Evolutionary conservation across 768 basidiomycete species (phyloP), one percentile per base, ranked within the genome.

Genomic region (Heimioporus sp.): DNA sequence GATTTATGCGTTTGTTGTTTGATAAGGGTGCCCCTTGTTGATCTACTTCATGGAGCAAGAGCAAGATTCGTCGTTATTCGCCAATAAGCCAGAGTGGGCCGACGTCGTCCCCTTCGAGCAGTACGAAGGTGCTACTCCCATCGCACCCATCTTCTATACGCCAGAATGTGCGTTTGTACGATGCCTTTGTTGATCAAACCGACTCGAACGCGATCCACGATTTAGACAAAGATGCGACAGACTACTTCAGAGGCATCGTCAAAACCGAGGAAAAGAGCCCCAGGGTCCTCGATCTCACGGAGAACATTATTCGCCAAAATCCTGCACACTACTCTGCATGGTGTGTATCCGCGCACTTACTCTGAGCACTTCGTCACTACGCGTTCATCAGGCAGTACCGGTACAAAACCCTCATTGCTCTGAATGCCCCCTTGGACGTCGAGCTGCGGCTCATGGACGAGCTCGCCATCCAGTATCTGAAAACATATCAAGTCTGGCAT

Each of bases 401-500:
- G 41, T 93, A 94, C 69, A 82, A 88, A 63, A 95, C 92, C 2
- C 79, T 98, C 3, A 60, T 94, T 2, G 80, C 81, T 4, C 68
- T 90, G 53, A 67, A 85, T 10, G 71, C 81, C 4, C 77, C 89
- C 24, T 77, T 98, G 52, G 78, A 84, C n/a, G 75, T 69, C 5
- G 96, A 99, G 72, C 77, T 98, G 2, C 71, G 70, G 46, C 76
- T 96, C 32, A 94, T 97, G 85, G 90, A 97, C 72, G 85, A 85
- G 58, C 79, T 98, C 48, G 90, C 93, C 19, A 78, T 86, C 57
- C 78, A 78, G 58, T 86, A 86, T 68, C 79, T 98, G 64, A 99
- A 98, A 74, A 93, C 87, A 10, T 98, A 98, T 70, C 97, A 99
- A 74, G 95, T 98, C 21, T 98, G 97, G 97, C 95, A 89, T 71